Base-by-base conservation (phyloP, 108 stramenopile species). In the Chaetoceros tenuissimus region DNA sequence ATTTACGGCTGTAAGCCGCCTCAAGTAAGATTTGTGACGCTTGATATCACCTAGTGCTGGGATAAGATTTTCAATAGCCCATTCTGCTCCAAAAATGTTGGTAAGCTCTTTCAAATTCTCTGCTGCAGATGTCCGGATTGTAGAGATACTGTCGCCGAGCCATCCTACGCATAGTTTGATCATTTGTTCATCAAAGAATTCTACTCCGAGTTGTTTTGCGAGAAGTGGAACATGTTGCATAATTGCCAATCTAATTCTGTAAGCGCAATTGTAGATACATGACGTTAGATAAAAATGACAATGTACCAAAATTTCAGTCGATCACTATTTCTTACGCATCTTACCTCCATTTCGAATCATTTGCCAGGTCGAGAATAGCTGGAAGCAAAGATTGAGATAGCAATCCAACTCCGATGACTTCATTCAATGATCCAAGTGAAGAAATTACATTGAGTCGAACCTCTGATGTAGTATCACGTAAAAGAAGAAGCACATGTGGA, bases 401-500 rank as follows among this genome's bases (percentile, higher is more conserved):
- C 29, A 96, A 66, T 56, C 97, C 92, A 3, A 94, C 85, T 1
- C 97, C 98, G 57, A 98, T 87, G 3, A 96, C 95, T 60, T 89
- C 84, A 77, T 96, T 94, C 55, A 99, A 60, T 18, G 89, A 66
- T n/a, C 80, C 73, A 23, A 99, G 74, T 17, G 82, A 87, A 17
- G 94, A 87, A 63, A 99, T 97, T 40, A 99, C 76, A 78, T 96
- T 97, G 27, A 99, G 80, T 22, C 98, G 92, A 3, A 96, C 95
- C 64, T 94, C 89, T 3, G 94, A 94, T 2, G 78, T 82, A 25
- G 84, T 87, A 69, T 99, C 98, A 26, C 95, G 77, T 25, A 99
- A 72, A n/a, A 99, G 72, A 45, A 85, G 46, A n/a, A 99, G 71
- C 52, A 96, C 82, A 20, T 95, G 84, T 3, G 97, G 97, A n/a